Evolutionary conservation across 1,284 basidiomycete genomes (phyloP).

Genomic region (Sanguinoderma infundibulare): DNA sequence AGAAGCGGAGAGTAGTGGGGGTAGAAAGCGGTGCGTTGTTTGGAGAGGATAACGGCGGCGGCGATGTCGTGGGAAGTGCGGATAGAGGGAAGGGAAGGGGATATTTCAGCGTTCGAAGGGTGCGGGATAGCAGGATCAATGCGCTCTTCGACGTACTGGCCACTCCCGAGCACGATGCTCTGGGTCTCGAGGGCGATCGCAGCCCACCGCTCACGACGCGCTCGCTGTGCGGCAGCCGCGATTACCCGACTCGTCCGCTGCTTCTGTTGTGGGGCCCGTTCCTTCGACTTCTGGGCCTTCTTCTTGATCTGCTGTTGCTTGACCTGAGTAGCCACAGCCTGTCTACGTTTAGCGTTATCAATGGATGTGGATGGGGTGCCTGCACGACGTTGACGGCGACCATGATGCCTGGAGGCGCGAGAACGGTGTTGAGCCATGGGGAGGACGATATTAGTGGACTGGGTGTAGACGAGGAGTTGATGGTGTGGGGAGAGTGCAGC

Average conservation of each 20-base stretch:
- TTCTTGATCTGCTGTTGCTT: constrained; percentile 26
- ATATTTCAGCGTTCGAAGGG: constrained; percentile 4
- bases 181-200: constrained; percentile 45
- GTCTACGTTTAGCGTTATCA: constrained; percentile 21
- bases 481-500: constrained; percentile 14
- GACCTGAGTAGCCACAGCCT: constrained; percentile 14
- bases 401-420: constrained; percentile 6
- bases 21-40: constrained; percentile 46
- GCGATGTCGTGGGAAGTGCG: constrained; percentile 41
- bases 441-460: not conserved
- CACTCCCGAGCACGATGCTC: constrained; percentile 46
- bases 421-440: constrained; percentile 21
- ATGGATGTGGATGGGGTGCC: constrained; percentile 23
- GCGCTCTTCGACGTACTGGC: constrained; percentile 49
- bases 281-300: constrained; percentile 16
- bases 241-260: constrained; percentile 1
- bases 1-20: constrained; percentile 42
- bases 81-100: constrained; percentile 21
- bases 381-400: constrained; percentile 18
- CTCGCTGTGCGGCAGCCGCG: constrained; percentile 22
- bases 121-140: constrained; percentile 8
- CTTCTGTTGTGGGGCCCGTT: constrained; percentile 2
- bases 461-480: constrained; percentile 5
- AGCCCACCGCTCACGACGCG: constrained; percentile 32
- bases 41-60: constrained; percentile 41